Base-by-base conservation (phyloP, 352 stramenopile genomes). In the Pythium rhizo-oryzae region DNA sequence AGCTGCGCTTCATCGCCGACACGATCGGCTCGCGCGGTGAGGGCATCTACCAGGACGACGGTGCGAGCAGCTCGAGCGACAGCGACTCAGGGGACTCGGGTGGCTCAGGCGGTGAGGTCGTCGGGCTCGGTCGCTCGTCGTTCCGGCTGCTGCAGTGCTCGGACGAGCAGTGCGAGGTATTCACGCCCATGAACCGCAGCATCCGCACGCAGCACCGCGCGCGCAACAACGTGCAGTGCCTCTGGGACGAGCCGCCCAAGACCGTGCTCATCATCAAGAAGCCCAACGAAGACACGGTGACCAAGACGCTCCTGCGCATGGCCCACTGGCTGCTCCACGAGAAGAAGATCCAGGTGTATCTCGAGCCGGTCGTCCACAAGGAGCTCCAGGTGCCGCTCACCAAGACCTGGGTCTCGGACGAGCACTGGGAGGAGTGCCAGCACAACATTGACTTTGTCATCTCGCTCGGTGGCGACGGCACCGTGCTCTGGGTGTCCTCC, bases 401-500 rank as follows among this genome's bases (percentile, higher is more conserved):
- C 8, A 79, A 79, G 65, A 96, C 85, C 16, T 94, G 87, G 88
- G 62, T 60, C 9, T 87, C 81, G 21, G 55, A 80, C 0, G 67
- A 78, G 11, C 76, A 93, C 24, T 94, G 87, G 85, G 69, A 83
- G 19, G 77, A 91, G 13, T 84, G 79, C 25, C 87, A 97, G 73
- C 64, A 75, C 30, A 81, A 79, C 44, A 94, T 98, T 35, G 92
- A 98, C 81, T 97, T 97, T 79, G 90, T 97, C 6, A 77, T 98
- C 56, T 98, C 91, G 49, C 85, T 99, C 5, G 96, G 96, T 8
- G 97, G 98, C 24, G 98, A 99, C 72, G 98, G 98, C 24, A 96
- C 89, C 0, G 85, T 96, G 57, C 66, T 96, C n/a, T 96, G 87
- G 87, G 87, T 94, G 21, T 94, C 89, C 23, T 95, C 87, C 24